Evolutionary conservation across 169 alveolate genomes (phyloP).

Genomic region (Theileria annulata): DNA sequence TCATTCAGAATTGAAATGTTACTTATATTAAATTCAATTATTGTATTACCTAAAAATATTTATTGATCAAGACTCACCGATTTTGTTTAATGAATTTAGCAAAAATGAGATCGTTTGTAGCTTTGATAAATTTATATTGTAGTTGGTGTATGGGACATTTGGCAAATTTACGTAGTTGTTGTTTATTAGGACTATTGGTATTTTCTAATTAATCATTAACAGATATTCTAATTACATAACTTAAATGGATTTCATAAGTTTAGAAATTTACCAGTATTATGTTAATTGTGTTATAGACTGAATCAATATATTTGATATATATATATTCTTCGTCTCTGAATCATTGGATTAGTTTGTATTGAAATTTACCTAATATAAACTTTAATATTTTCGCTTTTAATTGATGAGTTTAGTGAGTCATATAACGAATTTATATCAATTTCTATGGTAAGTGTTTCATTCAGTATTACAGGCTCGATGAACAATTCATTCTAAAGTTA

Average conservation of each 20-base stretch:
- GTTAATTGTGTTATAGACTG: slow-evolving; percentile 36
- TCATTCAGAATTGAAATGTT: slow-evolving; percentile 1
- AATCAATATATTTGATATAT: slow-evolving; percentile 56
- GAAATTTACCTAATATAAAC: slow-evolving; percentile 36
- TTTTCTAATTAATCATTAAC: slow-evolving; percentile 23
- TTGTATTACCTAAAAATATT: slow-evolving; percentile 33
- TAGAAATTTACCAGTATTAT: slow-evolving; percentile 43
- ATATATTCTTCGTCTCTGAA: slow-evolving; percentile 26
- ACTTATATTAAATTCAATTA: slow-evolving; percentile 39
- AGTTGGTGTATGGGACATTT: slow-evolving; percentile 36
- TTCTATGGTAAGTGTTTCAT: slow-evolving; percentile 31
- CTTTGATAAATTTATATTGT: slow-evolving; percentile 45
- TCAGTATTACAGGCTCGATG: slow-evolving; percentile 29
- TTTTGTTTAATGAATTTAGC: slow-evolving; percentile 48
- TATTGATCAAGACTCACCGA: slow-evolving; percentile 9
- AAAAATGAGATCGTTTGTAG: slow-evolving; percentile 50
- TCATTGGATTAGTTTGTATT: neutral
- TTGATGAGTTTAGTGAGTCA: slow-evolving; percentile 59
- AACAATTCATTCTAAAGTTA: slow-evolving; percentile 51
- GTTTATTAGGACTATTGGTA: slow-evolving; percentile 21
- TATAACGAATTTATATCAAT: slow-evolving; percentile 44
- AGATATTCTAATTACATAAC: neutral
- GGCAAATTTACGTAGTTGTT: slow-evolving; percentile 24
- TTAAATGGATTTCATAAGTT: neutral
- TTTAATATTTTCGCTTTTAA: slow-evolving; percentile 42